phyloP scores from a whole-genome alignment of 768 basidiomycete species.

The Tylopilus vinaceipallidus region DNA sequence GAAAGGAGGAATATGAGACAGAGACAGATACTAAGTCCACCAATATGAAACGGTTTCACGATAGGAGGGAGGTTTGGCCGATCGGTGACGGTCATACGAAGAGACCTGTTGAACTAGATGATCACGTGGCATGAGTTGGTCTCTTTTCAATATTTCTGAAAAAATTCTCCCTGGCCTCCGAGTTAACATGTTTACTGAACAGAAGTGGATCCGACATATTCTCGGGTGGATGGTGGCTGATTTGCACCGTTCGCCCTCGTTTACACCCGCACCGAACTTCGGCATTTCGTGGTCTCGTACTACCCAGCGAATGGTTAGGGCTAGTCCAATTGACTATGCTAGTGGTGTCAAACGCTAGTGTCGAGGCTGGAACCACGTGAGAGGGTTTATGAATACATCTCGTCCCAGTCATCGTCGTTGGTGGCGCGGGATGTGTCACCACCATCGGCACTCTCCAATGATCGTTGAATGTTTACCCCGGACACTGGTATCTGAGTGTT shows the following conservation, averaged over 20 bases:
- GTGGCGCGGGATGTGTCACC: slow-evolving; percentile 22
- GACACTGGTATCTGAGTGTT: slow-evolving; percentile 24
- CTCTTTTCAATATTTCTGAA: slow-evolving; percentile 24
- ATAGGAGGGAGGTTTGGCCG: too few relatives aligned
- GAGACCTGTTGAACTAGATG: too few relatives aligned
- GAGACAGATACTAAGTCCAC: too few relatives aligned
- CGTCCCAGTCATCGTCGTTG: slow-evolving; percentile 59
- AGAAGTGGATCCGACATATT: slow-evolving; percentile 3
- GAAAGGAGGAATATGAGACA: too few relatives aligned
- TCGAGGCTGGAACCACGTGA: not conserved
- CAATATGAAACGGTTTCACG: too few relatives aligned
- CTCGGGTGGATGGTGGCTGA: too few relatives aligned
- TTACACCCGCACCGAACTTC: too few relatives aligned
- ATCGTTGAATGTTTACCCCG: slow-evolving; percentile 18
- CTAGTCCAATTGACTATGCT: not conserved
- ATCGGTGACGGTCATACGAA: too few relatives aligned
- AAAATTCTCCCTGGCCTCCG: not conserved
- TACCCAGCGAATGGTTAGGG: not conserved
- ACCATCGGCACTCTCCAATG: slow-evolving; percentile 7
- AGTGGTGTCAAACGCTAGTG: not conserved
- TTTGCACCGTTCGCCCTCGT: too few relatives aligned
- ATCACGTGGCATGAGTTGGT: too few relatives aligned
- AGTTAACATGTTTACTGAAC: slow-evolving; percentile 10
- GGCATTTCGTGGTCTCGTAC: not conserved
- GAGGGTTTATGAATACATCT: slow-evolving; percentile 52